A percentile compares a stretch with the other conserved stretches of the same genome.
Evolutionary conservation across 169 alveolate genomes (phyloP).

Genomic region (Cryptosporidium felis): DNA sequence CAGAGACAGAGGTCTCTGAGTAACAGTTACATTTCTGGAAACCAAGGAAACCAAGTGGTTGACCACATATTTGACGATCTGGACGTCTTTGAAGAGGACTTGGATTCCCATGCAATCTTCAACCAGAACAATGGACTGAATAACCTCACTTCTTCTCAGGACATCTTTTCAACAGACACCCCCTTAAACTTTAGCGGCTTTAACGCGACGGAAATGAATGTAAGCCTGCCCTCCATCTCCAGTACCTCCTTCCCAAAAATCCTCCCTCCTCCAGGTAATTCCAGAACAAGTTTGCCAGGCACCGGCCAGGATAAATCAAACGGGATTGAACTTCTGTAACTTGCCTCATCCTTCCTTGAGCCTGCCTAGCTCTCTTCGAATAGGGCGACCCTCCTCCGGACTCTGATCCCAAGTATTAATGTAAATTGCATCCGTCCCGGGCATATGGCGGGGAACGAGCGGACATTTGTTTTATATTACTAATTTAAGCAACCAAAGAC

Average conservation of each 20-base stretch:
- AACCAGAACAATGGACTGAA: background rate
- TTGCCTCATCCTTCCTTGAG: too few relatives aligned
- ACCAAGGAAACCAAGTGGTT: background rate
- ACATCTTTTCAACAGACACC: background rate
- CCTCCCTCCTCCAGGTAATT: conserved; percentile 38
- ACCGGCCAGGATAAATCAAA: background rate
- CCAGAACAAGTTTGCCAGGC: background rate
- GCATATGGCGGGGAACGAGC: background rate
- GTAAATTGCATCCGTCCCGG: too few relatives aligned
- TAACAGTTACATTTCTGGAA: background rate
- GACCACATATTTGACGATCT: conserved; percentile 55
- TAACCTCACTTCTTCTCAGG: background rate
- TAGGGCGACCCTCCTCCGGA: too few relatives aligned
- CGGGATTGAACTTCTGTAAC: conserved; percentile 41
- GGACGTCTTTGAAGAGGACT: conserved; percentile 61
- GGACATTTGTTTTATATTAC: background rate
- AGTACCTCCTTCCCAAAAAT: conserved; percentile 36
- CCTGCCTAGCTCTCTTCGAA: too few relatives aligned
- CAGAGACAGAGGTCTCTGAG: conserved; percentile 41
- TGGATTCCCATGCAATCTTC: conserved; percentile 49
- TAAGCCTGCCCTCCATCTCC: background rate
- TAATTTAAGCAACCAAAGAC: background rate
- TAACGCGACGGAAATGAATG: conserved; percentile 15
- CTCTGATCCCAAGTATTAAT: too few relatives aligned
- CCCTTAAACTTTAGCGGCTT: background rate